Evolutionary conservation across 805 yeast species (phyloP), one percentile per base, ranked within the genome.

Genomic region (Lipomyces mesembrius): DNA sequence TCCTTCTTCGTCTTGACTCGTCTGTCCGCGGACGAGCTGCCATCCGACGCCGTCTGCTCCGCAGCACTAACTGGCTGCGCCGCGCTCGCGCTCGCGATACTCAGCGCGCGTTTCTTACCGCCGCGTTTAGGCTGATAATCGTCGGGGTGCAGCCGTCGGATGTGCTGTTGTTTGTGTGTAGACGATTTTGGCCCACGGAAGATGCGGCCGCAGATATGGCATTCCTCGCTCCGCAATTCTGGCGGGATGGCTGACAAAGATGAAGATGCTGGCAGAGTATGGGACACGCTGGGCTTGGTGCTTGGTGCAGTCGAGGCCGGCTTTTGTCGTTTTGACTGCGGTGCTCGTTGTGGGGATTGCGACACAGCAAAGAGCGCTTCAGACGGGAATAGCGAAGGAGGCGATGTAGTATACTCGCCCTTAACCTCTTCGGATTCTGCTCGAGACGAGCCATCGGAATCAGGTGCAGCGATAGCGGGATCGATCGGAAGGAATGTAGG

Each of bases 121-220:
- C 84, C 83, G 2, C 83, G 78, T 71, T 81, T 82, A 51, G 83
- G 83, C 51, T 78, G 78, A 68, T 82, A 82, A 57, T 79, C 79
- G 53, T 78, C 79, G 0, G 84, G 85, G 60, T 82, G 85, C 49
- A 81, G 73, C 53, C 84, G 74, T 27, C 83, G 78, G 61, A 82
- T 82, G 65, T 82, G 85, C 75, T 82, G 85, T 72, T 82, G 84
- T 70, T 79, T 80, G 73, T 81, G 84, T 2, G 84, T 82, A 1
- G 82, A 74, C 2, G 84, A 79, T 73, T 79, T 80, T 37, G 84
- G 84, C 29, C 85, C 85, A 70, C 78, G 79, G 76, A 82, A 82
- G 49, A 74, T 74, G 51, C 84, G 77, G 17, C 80, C 80, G 72
- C 85, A 82, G 62, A 78, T 74, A 59, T 77, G 81, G 72, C 85